Evolutionary conservation across 495 filamentous ascomycete species (phyloP), one percentile per base, ranked within the genome.

Genomic region (Alectoria sarmentosa): DNA sequence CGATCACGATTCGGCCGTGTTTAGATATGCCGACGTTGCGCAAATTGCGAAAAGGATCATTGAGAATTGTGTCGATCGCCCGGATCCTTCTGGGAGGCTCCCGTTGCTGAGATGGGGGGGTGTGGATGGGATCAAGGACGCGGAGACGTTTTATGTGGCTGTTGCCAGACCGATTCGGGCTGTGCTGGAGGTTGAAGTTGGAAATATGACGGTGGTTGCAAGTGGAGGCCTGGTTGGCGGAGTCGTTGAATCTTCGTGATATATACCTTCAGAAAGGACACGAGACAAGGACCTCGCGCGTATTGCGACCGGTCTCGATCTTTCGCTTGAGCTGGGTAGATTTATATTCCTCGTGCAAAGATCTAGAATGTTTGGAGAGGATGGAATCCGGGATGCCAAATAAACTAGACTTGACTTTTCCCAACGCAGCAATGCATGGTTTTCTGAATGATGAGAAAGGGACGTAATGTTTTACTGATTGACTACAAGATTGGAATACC

Each of bases 61-160:
- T 0, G 9, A 48, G 0, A 2, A 32, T 1, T 64, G 62, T 38
- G 41, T 64, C 37, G 39, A 38, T 2, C 21, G 23, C 0, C 39
- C 7, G 9, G 28, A 30, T 37, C 15, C 21, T 3, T 14, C 0
- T 34, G 52, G 30, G 30, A 32, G 30, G 6, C 21, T 4, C 15
- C 52, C 52, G 15, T 0, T 34, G 30, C 7, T 55, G 30, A 2
- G 32, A 44, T 58, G 44, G 32, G 62, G 62, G 15, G 62, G 62
- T 11, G 30, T 64, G 14, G 2, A 32, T 14, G 62, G 54, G 9
- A 15, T 64, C 19, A 19, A 34, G 10, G 38, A 9, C 4, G 62
- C 26, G 30, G 49, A 42, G 23, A 64, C 26, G 10, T 64, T 64
- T 42, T 64, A 64, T 58, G 62, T 64, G 23, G 42, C 38, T 41